A percentile compares a stretch with the other conserved stretches of the same genome.
phyloP scores from a whole-genome alignment of 805 yeast genomes.

The Ogataea polymorpha region DNA sequence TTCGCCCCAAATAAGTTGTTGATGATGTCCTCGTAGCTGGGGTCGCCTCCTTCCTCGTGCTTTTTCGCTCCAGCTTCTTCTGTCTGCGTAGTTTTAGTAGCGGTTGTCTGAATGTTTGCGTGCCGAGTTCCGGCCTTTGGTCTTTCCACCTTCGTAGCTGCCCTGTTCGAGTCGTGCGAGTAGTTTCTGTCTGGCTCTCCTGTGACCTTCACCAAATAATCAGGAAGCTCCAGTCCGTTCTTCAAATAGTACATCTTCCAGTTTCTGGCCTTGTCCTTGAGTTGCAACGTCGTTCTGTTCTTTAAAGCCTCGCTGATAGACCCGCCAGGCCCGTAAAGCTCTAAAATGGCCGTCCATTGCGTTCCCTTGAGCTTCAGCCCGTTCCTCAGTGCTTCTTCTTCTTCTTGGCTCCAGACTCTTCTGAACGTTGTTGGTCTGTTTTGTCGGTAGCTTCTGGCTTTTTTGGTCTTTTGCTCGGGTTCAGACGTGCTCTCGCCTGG shows the following conservation, averaged over 20 bases:
- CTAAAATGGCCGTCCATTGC: constrained; percentile 88
- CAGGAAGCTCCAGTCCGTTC: constrained; percentile 73
- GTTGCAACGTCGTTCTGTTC: constrained; percentile 85
- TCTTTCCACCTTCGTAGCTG: constrained; percentile 15
- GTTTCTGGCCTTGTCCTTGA: constrained; percentile 94
- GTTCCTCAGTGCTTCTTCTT: constrained; percentile 77
- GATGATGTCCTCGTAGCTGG: constrained; percentile 25
- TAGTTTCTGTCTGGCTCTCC: constrained; percentile 60
- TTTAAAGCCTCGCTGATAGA: constrained; percentile 76
- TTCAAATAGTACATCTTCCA: constrained; percentile 87
- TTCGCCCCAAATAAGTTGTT: constrained; percentile 20
- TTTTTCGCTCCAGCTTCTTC: constrained; percentile 4
- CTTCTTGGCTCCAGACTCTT: constrained; percentile 83
- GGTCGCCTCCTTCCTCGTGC: constrained; percentile 10
- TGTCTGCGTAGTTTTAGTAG: constrained; percentile 10
- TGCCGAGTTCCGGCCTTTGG: constrained; percentile 23
- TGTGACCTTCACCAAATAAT: constrained; percentile 76
- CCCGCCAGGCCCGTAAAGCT: constrained; percentile 94
- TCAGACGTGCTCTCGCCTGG: constrained; percentile 7
- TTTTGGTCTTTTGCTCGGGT: constrained; percentile 13
- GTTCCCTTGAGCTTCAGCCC: constrained; percentile 88
- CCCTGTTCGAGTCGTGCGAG: constrained; percentile 9
- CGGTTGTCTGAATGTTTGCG: constrained; percentile 14
- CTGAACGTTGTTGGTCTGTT: constrained; percentile 39
- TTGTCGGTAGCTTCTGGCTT: constrained; percentile 18